Evolutionary conservation across 108 stramenopile genomes (phyloP).

Genomic region (Pseudonitzschia multiseries): DNA sequence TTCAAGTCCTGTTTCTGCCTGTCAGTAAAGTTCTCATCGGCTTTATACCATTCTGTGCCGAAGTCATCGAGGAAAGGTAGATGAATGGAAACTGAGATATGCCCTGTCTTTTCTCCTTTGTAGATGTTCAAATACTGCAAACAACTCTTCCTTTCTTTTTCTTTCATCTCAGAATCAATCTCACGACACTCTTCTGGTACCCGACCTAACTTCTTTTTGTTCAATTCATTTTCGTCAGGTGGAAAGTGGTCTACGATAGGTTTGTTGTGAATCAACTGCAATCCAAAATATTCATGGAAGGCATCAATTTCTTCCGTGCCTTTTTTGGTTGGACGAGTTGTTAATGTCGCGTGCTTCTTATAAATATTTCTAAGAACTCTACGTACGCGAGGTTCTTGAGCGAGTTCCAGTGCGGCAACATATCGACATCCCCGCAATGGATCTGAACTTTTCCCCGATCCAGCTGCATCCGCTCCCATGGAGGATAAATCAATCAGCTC

Average conservation of each 20-base stretch:
- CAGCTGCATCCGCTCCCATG: constrained; percentile 44
- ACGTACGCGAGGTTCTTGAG: constrained; percentile 85
- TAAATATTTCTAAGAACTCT: constrained; percentile 67
- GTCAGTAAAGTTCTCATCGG: constrained; percentile 40
- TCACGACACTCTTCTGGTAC: constrained; percentile 65
- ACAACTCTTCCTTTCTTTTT: constrained; percentile 63
- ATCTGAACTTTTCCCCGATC: constrained; percentile 53
- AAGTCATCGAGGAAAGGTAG: constrained; percentile 52
- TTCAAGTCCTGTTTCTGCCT: constrained; percentile 67
- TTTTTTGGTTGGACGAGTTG: constrained; percentile 81
- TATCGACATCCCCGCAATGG: constrained; percentile 81
- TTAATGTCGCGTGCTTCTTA: constrained; percentile 61
- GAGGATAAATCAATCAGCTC: constrained; percentile 74
- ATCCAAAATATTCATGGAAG: constrained; percentile 86
- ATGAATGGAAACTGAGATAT: constrained; percentile 66
- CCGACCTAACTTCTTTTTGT: constrained; percentile 44
- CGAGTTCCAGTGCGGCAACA: constrained; percentile 87
- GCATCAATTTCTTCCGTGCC: constrained; percentile 77
- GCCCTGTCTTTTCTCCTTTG: constrained; percentile 77
- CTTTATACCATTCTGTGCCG: constrained; percentile 61
- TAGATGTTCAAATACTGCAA: constrained; percentile 80
- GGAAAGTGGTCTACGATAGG: constrained; percentile 84
- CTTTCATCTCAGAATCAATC: constrained; percentile 62
- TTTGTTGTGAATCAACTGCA: constrained; percentile 79
- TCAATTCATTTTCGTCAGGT: constrained; percentile 54